Evolutionary conservation across 2,329 filamentous ascomycete species (phyloP).

Genomic region (Penicillium expansum): DNA sequence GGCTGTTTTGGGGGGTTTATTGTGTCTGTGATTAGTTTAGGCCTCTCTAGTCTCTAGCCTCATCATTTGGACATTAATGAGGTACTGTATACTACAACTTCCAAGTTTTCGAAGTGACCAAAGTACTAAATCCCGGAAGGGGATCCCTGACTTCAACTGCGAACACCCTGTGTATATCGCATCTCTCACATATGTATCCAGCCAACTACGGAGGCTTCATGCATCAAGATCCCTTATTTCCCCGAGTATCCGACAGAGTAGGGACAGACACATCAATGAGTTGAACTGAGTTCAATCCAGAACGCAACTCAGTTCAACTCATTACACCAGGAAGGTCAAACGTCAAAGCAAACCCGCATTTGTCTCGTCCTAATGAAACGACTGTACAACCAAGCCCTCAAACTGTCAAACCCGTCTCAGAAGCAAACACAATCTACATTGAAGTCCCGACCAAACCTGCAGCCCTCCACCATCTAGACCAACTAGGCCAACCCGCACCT

Average conservation of each 20-base stretch:
- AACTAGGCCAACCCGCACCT: constrained; percentile 12
- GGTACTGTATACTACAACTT: not conserved
- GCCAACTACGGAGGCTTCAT: constrained; percentile 8
- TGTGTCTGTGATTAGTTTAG: constrained; percentile 1
- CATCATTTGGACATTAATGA: constrained; percentile 1
- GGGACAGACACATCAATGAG: not conserved
- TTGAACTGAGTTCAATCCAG: not conserved
- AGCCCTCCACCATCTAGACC: constrained; percentile 13
- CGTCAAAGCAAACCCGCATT: not conserved
- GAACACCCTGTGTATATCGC: constrained; percentile 11
- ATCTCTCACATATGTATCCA: constrained; percentile 4
- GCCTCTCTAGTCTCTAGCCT: not conserved
- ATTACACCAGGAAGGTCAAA: not conserved
- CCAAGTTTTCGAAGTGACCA: not conserved
- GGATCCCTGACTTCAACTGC: constrained; percentile 10
- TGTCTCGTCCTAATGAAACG: not conserved
- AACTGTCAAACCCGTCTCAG: not conserved
- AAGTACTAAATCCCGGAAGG: constrained; percentile 7
- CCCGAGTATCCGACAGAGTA: constrained; percentile 10
- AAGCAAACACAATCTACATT: constrained; percentile 10
- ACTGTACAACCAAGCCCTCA: not conserved
- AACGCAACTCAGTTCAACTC: not conserved
- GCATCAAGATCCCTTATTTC: constrained; percentile 13
- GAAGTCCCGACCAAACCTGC: constrained; percentile 22
- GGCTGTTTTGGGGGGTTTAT: constrained; percentile 9